A percentile compares a stretch with the other conserved stretches of the same genome.
phyloP scores from a whole-genome alignment of 2,329 filamentous ascomycete genomes.

The Pseudogymnoascus sp. region DNA sequence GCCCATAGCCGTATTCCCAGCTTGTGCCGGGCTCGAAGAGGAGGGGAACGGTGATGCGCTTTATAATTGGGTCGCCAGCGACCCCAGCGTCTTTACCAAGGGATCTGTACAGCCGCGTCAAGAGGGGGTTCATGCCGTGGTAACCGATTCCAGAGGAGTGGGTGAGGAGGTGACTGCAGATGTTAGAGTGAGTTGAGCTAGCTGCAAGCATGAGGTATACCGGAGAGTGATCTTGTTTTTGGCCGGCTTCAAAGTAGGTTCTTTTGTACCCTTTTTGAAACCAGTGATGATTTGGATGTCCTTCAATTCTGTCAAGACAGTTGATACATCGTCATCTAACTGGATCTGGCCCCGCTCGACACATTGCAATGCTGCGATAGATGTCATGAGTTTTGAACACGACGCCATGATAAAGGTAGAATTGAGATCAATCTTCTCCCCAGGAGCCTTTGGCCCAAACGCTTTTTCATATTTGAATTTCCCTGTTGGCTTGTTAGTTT shows the following conservation, averaged over 20 bases:
- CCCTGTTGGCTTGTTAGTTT: constrained; percentile 19
- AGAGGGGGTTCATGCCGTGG: constrained; percentile 14
- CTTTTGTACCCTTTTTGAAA: constrained; percentile 18
- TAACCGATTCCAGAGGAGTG: constrained; percentile 23
- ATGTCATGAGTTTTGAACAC: constrained; percentile 47
- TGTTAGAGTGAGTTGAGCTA: not conserved
- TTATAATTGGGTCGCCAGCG: not conserved
- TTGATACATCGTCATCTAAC: constrained; percentile 37
- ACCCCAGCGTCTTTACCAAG: constrained; percentile 9
- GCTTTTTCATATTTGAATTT: constrained; percentile 30
- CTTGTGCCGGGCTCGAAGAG: constrained; percentile 54
- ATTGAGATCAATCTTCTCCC: constrained; percentile 44
- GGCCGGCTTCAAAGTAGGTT: constrained; percentile 17
- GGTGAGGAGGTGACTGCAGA: constrained; percentile 21
- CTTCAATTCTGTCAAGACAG: constrained; percentile 22
- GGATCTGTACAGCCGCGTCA: constrained; percentile 9
- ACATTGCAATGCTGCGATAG: constrained; percentile 46
- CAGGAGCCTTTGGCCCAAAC: constrained; percentile 28
- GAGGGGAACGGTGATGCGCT: constrained; percentile 34
- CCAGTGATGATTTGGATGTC: constrained; percentile 22
- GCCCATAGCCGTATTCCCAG: constrained; percentile 48
- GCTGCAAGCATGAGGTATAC: constrained; percentile 12
- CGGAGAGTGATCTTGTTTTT: constrained; percentile 22
- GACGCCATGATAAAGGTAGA: constrained; percentile 51
- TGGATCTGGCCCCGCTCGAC: constrained; percentile 42